A percentile compares a stretch with the other conserved stretches of the same genome.
These are phyloP conservation scores for Boechera stricta DNA, from an alignment of 345 rosid species.

Conservation along the genomic window DNA sequence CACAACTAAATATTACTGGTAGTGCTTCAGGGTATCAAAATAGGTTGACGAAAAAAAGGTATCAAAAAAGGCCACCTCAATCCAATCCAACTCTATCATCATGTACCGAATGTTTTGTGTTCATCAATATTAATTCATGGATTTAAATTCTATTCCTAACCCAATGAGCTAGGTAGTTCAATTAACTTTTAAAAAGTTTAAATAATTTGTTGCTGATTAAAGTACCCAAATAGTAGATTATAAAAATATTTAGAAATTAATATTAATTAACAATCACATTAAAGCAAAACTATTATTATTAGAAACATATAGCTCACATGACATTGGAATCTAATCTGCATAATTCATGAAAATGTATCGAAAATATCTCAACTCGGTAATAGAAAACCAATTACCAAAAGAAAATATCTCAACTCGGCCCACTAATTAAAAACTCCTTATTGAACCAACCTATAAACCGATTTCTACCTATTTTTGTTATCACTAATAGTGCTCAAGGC, in stretches of 20 bases:
- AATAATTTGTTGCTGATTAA: background rate
- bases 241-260: background rate
- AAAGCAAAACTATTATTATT: background rate
- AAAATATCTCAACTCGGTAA: conserved; percentile 1
- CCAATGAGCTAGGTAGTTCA: conserved; percentile 3
- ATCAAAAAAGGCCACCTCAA: conserved; percentile 33
- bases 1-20: conserved; percentile 19
- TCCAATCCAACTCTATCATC: conserved; percentile 15
- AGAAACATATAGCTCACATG: background rate
- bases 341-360: background rate
- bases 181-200: background rate
- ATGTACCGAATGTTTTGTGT: conserved; percentile 6
- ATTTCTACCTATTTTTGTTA: conserved; percentile 16
- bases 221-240: background rate
- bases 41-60: conserved; percentile 11
- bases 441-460: conserved; percentile 16
- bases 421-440: background rate
- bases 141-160: conserved; percentile 11
- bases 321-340: background rate
- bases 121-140: background rate
- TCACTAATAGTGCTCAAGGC: conserved; percentile 10
- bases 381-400: background rate
- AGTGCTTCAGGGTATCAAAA: conserved; percentile 36
- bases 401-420: background rate
- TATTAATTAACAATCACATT: background rate